Evolutionary conservation across 345 rosid species (phyloP), one percentile per base, ranked within the genome.

Genomic region (Arabidopsis arenosa): DNA sequence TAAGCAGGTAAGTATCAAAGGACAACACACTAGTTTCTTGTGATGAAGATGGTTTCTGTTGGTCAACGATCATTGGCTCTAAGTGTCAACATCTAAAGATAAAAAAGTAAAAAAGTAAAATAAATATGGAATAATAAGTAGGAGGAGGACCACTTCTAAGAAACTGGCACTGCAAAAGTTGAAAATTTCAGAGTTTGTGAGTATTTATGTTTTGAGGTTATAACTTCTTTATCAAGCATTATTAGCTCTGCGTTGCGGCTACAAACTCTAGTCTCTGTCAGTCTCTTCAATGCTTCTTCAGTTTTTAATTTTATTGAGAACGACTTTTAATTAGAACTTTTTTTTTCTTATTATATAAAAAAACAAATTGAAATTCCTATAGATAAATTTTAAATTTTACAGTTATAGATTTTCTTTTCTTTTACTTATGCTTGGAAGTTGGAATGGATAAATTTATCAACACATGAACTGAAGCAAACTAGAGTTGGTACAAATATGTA

Each of bases 1-100:
- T 15, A 4, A 4, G 35, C 59, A 49, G 67, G 15, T 41, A 6
- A 68, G 51, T 76, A 9, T 54, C 18, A 70, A 66, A 63, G 72
- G 54, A 72, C 77, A 78, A 56, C 23, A 47, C 76, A 78, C 69
- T 2, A 59, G 12, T 78, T 78, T 78, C 68, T 72, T 78, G 77
- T 78, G 81, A 72, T 52, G 63, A 70, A 55, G 60, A 62, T 47
- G 5, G 76, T 57, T 71, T 65, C 56, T 64, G 41, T 63, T 77
- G 54, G 81, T 78, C 81, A 78, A 78, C 69, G 68, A 33, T 72
- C 77, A 78, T 21, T 49, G 15, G 15, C 63, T 78, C 17, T 13
- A 40, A 41, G 67, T 70, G 66, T 63, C 2, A 68, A 56, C 54
- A 48, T 63, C 43, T 36, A 32, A 23, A 21, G 15, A n/a, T n/a